These are phyloP conservation scores for Diaporthe humulicola DNA, from an alignment of 2,329 filamentous ascomycete genomes.

Conservation along the genomic window DNA sequence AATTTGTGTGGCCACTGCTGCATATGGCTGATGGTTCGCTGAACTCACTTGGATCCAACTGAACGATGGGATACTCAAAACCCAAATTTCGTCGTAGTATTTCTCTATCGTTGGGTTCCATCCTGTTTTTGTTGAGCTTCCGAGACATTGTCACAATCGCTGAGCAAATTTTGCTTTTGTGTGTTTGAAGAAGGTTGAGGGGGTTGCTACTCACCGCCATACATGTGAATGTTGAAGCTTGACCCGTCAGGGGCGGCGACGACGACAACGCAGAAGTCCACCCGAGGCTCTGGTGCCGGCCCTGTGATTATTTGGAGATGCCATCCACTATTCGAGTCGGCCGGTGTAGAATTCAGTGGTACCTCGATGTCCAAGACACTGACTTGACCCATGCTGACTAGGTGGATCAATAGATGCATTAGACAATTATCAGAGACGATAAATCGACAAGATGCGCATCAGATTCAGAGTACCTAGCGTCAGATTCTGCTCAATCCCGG, in stretches of 20 bases:
- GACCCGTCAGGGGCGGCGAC: neutral
- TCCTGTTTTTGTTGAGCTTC: neutral
- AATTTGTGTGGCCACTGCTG: no score
- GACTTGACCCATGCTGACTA: neutral
- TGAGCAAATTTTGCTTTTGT: no score
- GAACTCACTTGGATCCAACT: neutral
- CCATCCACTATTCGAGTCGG: neutral
- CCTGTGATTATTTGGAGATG: neutral
- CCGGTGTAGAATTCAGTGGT: neutral
- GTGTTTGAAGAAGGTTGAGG: no score
- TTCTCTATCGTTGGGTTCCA: neutral
- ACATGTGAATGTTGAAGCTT: neutral
- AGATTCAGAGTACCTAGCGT: neutral
- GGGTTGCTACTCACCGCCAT: neutral
- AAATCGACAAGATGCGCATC: no score
- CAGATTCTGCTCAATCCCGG: neutral
- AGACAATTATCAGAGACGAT: no score
- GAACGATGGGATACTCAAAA: slow-evolving; percentile 4
- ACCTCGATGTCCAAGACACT: neutral
- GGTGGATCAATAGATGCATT: no score
- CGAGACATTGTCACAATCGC: neutral
- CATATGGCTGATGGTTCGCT: neutral
- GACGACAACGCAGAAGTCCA: neutral
- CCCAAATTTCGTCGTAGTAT: neutral
- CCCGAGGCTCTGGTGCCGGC: neutral